Evolutionary conservation across 352 stramenopile genomes (phyloP), one percentile per base, ranked within the genome.

Genomic region (Phytopythium litorale): DNA sequence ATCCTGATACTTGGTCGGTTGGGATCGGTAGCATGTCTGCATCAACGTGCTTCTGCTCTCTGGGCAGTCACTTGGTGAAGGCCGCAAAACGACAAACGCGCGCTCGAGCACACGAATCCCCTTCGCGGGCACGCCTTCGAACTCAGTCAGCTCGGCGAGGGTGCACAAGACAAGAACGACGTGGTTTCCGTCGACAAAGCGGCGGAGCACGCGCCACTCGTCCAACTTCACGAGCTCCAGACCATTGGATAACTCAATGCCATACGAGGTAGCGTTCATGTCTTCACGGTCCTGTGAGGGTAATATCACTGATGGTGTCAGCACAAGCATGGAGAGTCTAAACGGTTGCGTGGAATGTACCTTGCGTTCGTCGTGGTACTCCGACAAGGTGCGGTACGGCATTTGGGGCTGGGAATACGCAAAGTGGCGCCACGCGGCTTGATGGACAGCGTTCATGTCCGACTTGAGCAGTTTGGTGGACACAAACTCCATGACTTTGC

Each of bases 391-490:
- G 12, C 50, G 50, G 28, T 42, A n/a, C 25, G 50, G 25, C 50
- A 56, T 56, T 16, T 37, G 23, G 8, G 25, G 25, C 25, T 56
- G 50, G 13, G 28, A 56, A n/a, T 42, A 42, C 25, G 23, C 55
- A 52, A 68, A 74, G 58, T 74, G 67, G 28, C 67, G 50, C 67
- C 67, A 74, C 42, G 64, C 64, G 3, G 60, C 64, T 1, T 56
- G 43, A 32, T 53, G 60, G 3, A 55, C 61, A 23, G 56, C 38
- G 18, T 55, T 42, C 51, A 74, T 50, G 52, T 62, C 55, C 25
- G 67, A 71, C 43, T 64, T 57, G 33, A 74, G 45, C n/a, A 71
- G 45, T 50, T 74, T 74, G 45, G 50, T 71, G n/a, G 55, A 64
- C 19, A 67, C 60, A 40, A 74, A 58, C 56, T 71, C 67, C 30